Conservation (phyloP, 805 yeast genomes). For the Komagataella kurtzmanii region DNA sequence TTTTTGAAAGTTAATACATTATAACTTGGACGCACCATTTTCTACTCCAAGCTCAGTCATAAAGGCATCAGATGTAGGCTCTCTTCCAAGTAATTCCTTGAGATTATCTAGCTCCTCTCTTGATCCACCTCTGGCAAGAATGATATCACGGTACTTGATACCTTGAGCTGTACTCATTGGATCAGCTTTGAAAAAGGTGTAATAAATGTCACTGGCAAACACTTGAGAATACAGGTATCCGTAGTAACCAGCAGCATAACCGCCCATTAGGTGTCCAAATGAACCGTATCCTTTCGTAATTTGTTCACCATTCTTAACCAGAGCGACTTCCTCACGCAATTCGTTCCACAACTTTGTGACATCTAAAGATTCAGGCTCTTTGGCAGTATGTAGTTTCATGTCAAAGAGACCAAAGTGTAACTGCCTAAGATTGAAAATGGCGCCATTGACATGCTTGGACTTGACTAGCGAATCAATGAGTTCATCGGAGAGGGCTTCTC, state of each 20-base stretch:
- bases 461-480: constrained; percentile 43
- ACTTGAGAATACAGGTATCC: constrained; percentile 83
- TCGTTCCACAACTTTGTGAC: constrained; percentile 50
- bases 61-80: constrained; percentile 65
- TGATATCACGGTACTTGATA: constrained; percentile 51
- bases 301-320: constrained; percentile 40
- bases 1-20: not conserved
- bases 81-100: constrained; percentile 57
- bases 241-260: constrained; percentile 78
- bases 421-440: constrained; percentile 59
- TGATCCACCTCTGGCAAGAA: constrained; percentile 63
- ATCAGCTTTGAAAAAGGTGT: constrained; percentile 50
- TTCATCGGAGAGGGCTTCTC: constrained; percentile 44
- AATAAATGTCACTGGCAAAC: constrained; percentile 74
- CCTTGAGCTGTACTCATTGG: constrained; percentile 58
- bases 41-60: constrained; percentile 46
- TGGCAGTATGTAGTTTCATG: constrained; percentile 49
- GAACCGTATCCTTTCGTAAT: constrained; percentile 58
- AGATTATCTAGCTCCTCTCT: constrained; percentile 55
- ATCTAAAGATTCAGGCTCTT: constrained; percentile 31
- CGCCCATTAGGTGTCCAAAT: constrained; percentile 74
- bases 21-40: not conserved
- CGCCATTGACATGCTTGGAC: constrained; percentile 69
- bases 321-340: constrained; percentile 46
- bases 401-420: constrained; percentile 71